These are phyloP conservation scores for Colletotrichum brevisporum DNA, from an alignment of 2,329 filamentous ascomycete species.

Conservation along the genomic window DNA sequence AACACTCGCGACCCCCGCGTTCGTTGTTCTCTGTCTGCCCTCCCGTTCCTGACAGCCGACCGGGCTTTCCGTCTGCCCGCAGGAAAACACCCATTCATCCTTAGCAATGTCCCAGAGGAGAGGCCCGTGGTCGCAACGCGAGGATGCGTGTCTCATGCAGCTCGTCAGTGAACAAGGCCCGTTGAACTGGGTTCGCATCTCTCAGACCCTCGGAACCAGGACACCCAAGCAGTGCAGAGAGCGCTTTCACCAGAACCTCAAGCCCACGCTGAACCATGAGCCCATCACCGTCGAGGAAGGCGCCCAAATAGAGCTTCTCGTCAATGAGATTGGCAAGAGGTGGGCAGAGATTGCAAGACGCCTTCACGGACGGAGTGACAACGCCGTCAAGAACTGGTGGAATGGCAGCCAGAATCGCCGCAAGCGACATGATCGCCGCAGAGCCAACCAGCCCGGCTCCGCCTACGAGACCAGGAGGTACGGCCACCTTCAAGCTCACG, in stretches of 20 bases:
- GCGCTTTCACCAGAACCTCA: conserved; percentile 94
- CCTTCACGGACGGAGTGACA: conserved; percentile 89
- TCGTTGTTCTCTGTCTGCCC: no score
- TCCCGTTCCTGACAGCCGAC: no score
- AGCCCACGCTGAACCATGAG: conserved; percentile 79
- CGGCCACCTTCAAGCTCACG: neutral
- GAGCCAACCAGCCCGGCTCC: conserved; percentile 45
- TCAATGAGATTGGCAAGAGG: conserved; percentile 83
- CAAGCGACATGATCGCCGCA: conserved; percentile 63
- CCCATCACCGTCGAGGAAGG: conserved; percentile 82
- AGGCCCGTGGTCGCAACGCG: conserved; percentile 86
- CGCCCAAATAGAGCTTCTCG: conserved; percentile 80
- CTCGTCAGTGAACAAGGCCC: conserved; percentile 81
- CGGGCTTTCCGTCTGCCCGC: neutral
- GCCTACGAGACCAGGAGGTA: conserved; percentile 42
- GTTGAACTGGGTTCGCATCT: conserved; percentile 92
- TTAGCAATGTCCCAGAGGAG: conserved; percentile 56
- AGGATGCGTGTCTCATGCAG: conserved; percentile 79
- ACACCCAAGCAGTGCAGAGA: conserved; percentile 96
- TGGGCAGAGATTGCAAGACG: conserved; percentile 94
- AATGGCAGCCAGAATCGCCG: conserved; percentile 92
- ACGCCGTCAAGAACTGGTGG: conserved; percentile 98
- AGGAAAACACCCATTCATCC: neutral
- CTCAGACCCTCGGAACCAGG: conserved; percentile 80
- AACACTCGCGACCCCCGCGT: no score